Conservation (phyloP, 768 basidiomycete species). For the Cystobasidiopsis lactophilus region DNA sequence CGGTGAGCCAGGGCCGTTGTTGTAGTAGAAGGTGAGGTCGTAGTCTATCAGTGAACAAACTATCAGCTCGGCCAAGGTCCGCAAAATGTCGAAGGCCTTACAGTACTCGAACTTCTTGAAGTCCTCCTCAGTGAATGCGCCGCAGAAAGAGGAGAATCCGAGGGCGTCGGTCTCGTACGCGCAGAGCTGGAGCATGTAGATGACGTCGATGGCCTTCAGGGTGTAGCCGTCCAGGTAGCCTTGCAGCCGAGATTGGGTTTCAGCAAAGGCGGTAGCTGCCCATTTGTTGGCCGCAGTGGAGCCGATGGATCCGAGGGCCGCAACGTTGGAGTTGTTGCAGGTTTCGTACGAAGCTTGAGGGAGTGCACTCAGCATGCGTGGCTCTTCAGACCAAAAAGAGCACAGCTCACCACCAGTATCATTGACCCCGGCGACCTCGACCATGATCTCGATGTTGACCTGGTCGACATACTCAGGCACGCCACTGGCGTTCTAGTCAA, state of each 20-base stretch:
- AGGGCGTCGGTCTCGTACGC: conserved; percentile 24
- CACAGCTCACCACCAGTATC: conserved; percentile 20
- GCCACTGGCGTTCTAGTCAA: not conserved
- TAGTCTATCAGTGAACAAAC: not conserved
- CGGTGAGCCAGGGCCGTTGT: conserved; percentile 22
- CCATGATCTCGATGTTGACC: conserved; percentile 22
- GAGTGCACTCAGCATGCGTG: not conserved
- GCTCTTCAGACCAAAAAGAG: not conserved
- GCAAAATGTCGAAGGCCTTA: too few relatives aligned
- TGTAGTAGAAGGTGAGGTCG: conserved; percentile 29
- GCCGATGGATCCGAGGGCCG: conserved; percentile 8
- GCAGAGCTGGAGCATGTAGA: conserved; percentile 24
- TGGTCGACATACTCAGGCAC: conserved; percentile 5
- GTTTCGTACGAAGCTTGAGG: not conserved
- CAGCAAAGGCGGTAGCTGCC: not conserved
- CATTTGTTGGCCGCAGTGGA: not conserved
- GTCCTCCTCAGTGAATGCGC: conserved; percentile 24
- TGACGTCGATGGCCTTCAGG: conserved; percentile 19
- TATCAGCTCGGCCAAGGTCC: too few relatives aligned
- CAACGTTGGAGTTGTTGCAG: not conserved
- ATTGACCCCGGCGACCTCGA: conserved; percentile 22
- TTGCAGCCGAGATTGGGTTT: conserved; percentile 1
- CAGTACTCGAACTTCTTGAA: conserved; percentile 22
- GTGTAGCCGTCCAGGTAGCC: conserved; percentile 14
- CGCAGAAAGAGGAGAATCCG: conserved; percentile 24